phyloP scores from a whole-genome alignment of 148 eudicot species.

The Arctostaphylos glauca region DNA sequence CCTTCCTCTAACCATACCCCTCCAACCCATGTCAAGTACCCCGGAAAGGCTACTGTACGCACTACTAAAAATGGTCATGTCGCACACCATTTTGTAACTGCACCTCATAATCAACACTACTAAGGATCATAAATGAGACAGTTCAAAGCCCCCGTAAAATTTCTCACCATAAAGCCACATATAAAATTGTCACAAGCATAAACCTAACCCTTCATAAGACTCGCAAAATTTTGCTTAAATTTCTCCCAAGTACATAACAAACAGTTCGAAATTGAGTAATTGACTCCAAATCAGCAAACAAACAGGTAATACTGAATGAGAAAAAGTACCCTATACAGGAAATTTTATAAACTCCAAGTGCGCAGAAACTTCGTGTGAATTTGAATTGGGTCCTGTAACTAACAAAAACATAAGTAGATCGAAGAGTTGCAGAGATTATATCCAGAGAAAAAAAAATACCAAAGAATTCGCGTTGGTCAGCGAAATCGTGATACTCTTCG shows the following conservation, averaged over 20 bases:
- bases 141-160: background rate
- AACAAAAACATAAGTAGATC: background rate
- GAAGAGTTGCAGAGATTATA: background rate
- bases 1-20: background rate
- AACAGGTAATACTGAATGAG: background rate
- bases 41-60: background rate
- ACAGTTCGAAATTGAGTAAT: background rate
- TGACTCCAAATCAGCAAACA: background rate
- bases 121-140: background rate
- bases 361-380: background rate
- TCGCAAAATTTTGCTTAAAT: background rate
- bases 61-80: background rate
- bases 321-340: background rate
- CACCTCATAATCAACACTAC: background rate
- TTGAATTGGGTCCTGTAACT: background rate
- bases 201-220: too few relatives aligned
- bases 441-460: slow-evolving; percentile 30
- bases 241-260: background rate
- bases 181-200: too few relatives aligned
- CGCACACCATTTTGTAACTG: background rate
- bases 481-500: slow-evolving; percentile 77
- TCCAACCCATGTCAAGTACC: background rate
- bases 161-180: background rate
- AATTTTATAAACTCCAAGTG: background rate
- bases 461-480: slow-evolving; percentile 70